Percentiles rank a stretch among this genome's conserved stretches.
Evolutionary conservation across 768 basidiomycete genomes (phyloP).

Genomic region (Amylocystis lapponica): DNA sequence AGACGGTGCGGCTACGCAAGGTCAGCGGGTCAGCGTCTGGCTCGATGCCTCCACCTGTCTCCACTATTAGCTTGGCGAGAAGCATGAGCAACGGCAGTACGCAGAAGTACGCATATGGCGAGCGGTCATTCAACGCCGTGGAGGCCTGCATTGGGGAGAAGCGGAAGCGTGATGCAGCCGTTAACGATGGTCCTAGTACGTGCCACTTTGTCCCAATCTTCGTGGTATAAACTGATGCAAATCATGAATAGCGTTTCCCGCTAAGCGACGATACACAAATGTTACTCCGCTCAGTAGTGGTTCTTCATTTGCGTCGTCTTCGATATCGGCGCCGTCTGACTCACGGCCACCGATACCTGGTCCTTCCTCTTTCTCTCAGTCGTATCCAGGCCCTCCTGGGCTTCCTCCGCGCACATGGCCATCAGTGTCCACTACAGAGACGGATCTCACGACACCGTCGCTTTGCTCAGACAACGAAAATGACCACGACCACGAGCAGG

Average conservation of each 20-base stretch:
- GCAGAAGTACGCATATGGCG: constrained; percentile 10
- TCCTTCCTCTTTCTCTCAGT: constrained; percentile 5
- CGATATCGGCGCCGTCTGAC: constrained; percentile 9
- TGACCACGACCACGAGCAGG: constrained; percentile 37
- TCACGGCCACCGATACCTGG: constrained; percentile 5
- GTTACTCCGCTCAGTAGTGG: constrained; percentile 5
- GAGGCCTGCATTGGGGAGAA: constrained; percentile 15
- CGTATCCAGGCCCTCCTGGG: constrained; percentile 2
- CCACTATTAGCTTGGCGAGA: background rate
- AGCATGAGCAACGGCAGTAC: constrained; percentile 4
- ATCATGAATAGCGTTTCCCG: constrained; percentile 1
- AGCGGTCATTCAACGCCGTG: constrained; percentile 8
- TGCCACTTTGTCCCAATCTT: too few species aligned
- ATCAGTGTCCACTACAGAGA: constrained; percentile 30
- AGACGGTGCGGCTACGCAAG: constrained; percentile 62
- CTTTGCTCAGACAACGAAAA: constrained; percentile 69
- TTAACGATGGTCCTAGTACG: background rate
- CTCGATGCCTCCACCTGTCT: constrained; percentile 8
- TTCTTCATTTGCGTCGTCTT: constrained; percentile 12
- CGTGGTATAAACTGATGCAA: too few species aligned
- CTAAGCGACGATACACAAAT: constrained; percentile 13
- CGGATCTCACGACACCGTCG: constrained; percentile 55
- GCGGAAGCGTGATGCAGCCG: constrained; percentile 13
- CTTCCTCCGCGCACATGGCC: constrained; percentile 22
- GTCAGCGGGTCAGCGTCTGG: constrained; percentile 30